Evolutionary conservation across 495 filamentous ascomycete genomes (phyloP).

Genomic region (Amniculicola lignicola): DNA sequence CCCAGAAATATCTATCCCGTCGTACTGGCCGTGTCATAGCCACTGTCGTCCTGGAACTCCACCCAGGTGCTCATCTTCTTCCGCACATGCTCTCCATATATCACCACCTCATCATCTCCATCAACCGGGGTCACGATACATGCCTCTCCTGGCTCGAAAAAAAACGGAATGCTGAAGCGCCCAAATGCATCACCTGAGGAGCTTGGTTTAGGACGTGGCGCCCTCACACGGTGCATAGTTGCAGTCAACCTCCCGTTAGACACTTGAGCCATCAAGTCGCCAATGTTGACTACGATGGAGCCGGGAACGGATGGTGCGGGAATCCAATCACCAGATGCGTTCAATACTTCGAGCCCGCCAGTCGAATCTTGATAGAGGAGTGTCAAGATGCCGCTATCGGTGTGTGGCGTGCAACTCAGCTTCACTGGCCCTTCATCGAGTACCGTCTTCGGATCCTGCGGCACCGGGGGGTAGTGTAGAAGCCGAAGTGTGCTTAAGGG

Average conservation of each 20-base stretch:
- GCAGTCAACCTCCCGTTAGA: constrained; percentile 50
- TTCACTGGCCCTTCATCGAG: constrained; percentile 8
- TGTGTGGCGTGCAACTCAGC: constrained; percentile 48
- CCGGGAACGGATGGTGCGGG: constrained; percentile 46
- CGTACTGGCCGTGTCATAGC: constrained; percentile 11
- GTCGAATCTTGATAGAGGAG: constrained; percentile 46
- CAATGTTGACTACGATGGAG: constrained; percentile 52
- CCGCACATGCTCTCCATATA: constrained; percentile 49
- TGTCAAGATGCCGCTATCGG: constrained; percentile 47
- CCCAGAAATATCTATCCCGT: background rate
- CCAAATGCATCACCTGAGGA: constrained; percentile 29
- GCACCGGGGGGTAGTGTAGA: constrained; percentile 42
- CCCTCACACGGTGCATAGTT: constrained; percentile 49
- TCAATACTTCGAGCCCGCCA: constrained; percentile 47
- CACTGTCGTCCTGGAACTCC: constrained; percentile 45
- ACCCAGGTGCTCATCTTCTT: constrained; percentile 51
- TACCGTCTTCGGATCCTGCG: constrained; percentile 22
- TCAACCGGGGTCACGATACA: constrained; percentile 45
- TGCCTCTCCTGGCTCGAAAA: constrained; percentile 49
- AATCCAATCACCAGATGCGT: constrained; percentile 46
- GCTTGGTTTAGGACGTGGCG: background rate
- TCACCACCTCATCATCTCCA: constrained; percentile 35
- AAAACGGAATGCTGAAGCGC: constrained; percentile 49
- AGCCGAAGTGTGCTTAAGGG: constrained; percentile 48
- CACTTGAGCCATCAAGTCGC: constrained; percentile 45